phyloP scores from a whole-genome alignment of 805 yeast species.

The Ogataea haglerorum region DNA sequence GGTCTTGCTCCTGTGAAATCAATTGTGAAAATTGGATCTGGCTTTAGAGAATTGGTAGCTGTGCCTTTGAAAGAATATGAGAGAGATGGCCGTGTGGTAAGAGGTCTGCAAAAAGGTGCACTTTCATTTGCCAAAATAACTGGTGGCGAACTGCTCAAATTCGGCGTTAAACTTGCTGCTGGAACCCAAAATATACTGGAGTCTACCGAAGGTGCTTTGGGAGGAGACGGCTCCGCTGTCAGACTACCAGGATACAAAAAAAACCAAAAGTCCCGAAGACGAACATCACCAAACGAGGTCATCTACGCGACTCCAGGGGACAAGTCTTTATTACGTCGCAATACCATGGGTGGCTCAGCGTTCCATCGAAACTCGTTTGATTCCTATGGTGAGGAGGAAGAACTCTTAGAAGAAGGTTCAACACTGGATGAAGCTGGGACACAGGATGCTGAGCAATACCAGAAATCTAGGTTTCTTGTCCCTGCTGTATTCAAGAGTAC shows the following conservation, averaged over 20 bases:
- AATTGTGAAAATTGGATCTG: constrained; percentile 72
- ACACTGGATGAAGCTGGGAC: constrained; percentile 19
- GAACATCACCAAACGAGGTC: constrained; percentile 11
- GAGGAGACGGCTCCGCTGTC: constrained; percentile 63
- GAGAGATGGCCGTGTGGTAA: constrained; percentile 64
- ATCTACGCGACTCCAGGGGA: constrained; percentile 10
- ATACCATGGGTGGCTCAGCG: constrained; percentile 13
- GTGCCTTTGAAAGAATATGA: constrained; percentile 73
- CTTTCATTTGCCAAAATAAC: constrained; percentile 71
- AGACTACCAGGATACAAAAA: constrained; percentile 20
- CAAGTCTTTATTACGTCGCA: constrained; percentile 11
- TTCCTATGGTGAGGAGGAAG: constrained; percentile 29
- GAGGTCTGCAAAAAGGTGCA: constrained; percentile 76
- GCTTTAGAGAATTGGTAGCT: constrained; percentile 67
- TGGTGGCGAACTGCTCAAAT: constrained; percentile 70
- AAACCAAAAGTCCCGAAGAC: constrained; percentile 6
- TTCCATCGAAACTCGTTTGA: constrained; percentile 25
- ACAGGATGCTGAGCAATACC: constrained; percentile 3
- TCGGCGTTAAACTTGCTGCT: constrained; percentile 82
- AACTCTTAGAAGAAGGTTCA: constrained; percentile 26
- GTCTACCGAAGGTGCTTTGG: constrained; percentile 71
- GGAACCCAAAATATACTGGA: constrained; percentile 85
- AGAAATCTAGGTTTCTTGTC: constrained; percentile 10
- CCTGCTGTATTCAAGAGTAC: constrained; percentile 8
- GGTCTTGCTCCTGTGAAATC: constrained; percentile 84